A percentile compares a stretch with the other conserved stretches of the same genome.
Conservation (phyloP, 2,329 filamentous ascomycete genomes). For the Ceratocystis smalleyi region DNA sequence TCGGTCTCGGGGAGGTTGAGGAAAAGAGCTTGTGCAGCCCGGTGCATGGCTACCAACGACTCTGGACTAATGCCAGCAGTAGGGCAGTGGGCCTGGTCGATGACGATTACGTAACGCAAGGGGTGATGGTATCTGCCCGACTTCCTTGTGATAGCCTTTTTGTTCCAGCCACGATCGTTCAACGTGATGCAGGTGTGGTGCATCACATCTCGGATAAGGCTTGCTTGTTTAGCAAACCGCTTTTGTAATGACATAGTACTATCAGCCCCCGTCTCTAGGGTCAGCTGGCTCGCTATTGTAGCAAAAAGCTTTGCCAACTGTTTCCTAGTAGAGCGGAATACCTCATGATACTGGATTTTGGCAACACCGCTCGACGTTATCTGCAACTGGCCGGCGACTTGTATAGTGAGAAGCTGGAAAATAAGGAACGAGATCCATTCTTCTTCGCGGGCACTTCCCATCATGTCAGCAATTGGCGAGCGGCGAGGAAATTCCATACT, state of each 20-base stretch:
- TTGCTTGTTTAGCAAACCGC: slow-evolving; percentile 1
- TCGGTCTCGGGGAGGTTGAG: slow-evolving; percentile 2
- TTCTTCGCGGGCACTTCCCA: slow-evolving; percentile 12
- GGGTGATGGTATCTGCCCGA: not conserved
- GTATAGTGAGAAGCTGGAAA: slow-evolving; percentile 11
- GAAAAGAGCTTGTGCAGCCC: slow-evolving; percentile 14
- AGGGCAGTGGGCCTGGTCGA: not conserved
- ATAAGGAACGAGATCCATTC: slow-evolving; percentile 13
- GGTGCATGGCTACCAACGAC: slow-evolving; percentile 8
- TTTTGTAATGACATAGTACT: not conserved
- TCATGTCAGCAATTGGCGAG: slow-evolving; percentile 11
- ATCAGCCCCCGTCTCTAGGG: not conserved
- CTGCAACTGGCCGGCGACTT: not conserved
- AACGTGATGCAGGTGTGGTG: not conserved
- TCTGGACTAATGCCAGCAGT: slow-evolving; percentile 9
- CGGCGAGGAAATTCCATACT: slow-evolving; percentile 5
- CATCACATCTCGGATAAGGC: not conserved
- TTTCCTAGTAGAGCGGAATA: slow-evolving; percentile 1
- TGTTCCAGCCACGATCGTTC: slow-evolving; percentile 9
- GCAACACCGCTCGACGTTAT: not conserved
- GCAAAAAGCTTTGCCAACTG: slow-evolving; percentile 11
- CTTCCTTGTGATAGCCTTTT: not conserved
- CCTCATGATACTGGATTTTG: slow-evolving; percentile 13
- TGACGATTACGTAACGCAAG: slow-evolving; percentile 7
- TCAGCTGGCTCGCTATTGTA: slow-evolving; percentile 7